phyloP scores from a whole-genome alignment of 352 stramenopile species.

The Pythium aphanidermatum region DNA sequence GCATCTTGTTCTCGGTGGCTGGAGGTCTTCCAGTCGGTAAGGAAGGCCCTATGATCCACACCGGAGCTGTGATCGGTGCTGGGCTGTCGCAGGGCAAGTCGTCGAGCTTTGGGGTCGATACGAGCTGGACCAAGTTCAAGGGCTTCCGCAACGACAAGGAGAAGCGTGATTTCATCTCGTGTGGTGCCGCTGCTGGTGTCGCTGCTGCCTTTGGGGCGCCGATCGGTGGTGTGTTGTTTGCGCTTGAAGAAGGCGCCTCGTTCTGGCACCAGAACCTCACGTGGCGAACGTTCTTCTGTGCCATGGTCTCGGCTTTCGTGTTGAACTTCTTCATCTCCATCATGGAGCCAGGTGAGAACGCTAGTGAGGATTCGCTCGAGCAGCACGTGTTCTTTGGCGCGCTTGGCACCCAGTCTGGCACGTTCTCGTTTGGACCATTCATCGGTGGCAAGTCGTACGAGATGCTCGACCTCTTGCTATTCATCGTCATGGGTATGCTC shows the following conservation, averaged over 20 bases:
- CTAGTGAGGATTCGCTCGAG: conserved; percentile 15
- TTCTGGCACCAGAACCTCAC: conserved; percentile 98
- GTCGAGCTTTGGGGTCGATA: conserved; percentile 82
- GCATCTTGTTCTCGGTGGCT: conserved; percentile 81
- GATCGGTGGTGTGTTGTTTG: conserved; percentile 97
- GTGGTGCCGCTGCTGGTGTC: conserved; percentile 95
- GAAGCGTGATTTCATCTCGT: conserved; percentile 97
- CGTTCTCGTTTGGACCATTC: conserved; percentile 88
- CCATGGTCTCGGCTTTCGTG: conserved; percentile 89
- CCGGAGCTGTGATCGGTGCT: conserved; percentile 90
- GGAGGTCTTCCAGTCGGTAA: conserved; percentile 77
- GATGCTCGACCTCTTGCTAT: conserved; percentile 94
- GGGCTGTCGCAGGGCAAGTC: conserved; percentile 94
- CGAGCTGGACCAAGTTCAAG: conserved; percentile 86
- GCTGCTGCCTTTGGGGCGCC: conserved; percentile 96
- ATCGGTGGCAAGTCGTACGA: conserved; percentile 87
- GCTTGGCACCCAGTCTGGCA: conserved; percentile 75
- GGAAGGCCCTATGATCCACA: conserved; percentile 91
- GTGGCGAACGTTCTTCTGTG: conserved; percentile 97
- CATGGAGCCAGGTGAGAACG: conserved; percentile 41
- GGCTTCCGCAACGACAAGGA: conserved; percentile 94
- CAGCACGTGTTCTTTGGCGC: conserved; percentile 50
- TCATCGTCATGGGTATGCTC: conserved; percentile 96
- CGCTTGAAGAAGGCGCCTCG: conserved; percentile 96
- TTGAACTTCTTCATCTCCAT: conserved; percentile 86